Conservation (phyloP, 495 filamentous ascomycete genomes). For the Penicillium simplicissimum region DNA sequence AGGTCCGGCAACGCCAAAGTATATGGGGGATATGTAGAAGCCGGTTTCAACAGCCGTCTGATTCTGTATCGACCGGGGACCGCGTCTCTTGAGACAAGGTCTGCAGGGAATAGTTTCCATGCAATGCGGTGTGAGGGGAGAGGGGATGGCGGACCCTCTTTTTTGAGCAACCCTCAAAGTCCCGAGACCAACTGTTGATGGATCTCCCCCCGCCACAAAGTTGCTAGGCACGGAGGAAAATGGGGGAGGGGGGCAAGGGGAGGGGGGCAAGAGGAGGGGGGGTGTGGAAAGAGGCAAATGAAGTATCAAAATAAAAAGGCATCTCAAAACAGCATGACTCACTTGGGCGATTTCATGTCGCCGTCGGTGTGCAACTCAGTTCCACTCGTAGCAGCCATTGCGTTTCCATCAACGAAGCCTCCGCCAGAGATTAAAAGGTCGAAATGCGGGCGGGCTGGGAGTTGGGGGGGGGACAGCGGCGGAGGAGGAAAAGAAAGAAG, state of each 20-base stretch:
- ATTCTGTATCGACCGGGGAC: neutral
- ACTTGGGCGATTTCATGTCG: slow-evolving; percentile 54
- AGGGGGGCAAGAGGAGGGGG: neutral
- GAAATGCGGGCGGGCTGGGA: slow-evolving; percentile 7
- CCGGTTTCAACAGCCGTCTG: neutral
- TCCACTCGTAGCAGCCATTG: slow-evolving; percentile 51
- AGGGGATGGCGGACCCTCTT: slow-evolving; percentile 16
- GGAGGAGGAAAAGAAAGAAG: slow-evolving; percentile 11
- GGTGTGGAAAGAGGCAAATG: neutral
- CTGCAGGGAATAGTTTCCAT: slow-evolving; percentile 11
- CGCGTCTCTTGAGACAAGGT: neutral
- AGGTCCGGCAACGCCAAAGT: slow-evolving; percentile 11
- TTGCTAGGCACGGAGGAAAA: neutral
- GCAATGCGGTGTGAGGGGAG: slow-evolving; percentile 29
- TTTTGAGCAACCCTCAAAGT: slow-evolving; percentile 9
- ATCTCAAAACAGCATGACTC: slow-evolving; percentile 13
- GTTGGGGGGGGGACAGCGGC: slow-evolving; percentile 10
- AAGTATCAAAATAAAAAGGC: neutral
- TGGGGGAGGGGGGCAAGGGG: too few species aligned
- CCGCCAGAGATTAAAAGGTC: slow-evolving; percentile 11
- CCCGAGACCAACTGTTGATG: neutral
- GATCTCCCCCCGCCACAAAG: neutral
- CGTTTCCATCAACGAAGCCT: slow-evolving; percentile 42
- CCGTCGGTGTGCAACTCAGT: slow-evolving; percentile 53
- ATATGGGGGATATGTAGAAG: neutral